These are phyloP conservation scores for Boletus nobilissimus DNA, from an alignment of 1,284 basidiomycete genomes.

Conservation along the genomic window DNA sequence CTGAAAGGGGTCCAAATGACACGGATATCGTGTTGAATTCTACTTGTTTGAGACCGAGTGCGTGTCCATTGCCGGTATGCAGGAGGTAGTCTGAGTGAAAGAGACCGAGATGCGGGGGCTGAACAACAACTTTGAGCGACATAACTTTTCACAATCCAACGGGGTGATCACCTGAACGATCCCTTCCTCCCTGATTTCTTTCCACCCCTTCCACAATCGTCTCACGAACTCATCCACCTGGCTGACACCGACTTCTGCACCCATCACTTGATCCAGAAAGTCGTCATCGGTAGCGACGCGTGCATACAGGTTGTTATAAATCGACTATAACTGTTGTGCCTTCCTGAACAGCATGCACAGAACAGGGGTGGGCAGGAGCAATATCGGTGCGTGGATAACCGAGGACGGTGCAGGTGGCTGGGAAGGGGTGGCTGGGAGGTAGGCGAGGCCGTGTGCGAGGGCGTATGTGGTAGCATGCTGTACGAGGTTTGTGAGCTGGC, in stretches of 20 bases:
- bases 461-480: slow-evolving; percentile 84
- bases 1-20: slow-evolving; percentile 88
- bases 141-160: background rate
- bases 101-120: slow-evolving; percentile 90
- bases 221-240: slow-evolving; percentile 90
- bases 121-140: slow-evolving; percentile 13
- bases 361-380: slow-evolving; percentile 89
- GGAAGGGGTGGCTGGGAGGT: slow-evolving; percentile 69
- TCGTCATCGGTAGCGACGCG: slow-evolving; percentile 82
- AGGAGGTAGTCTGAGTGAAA: slow-evolving; percentile 96
- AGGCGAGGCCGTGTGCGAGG: slow-evolving; percentile 85
- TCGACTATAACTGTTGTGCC: slow-evolving; percentile 75
- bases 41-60: slow-evolving; percentile 86
- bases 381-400: slow-evolving; percentile 89
- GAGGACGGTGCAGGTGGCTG: slow-evolving; percentile 68
- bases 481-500: slow-evolving; percentile 68
- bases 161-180: slow-evolving; percentile 55
- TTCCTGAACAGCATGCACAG: slow-evolving; percentile 78
- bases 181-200: slow-evolving; percentile 70
- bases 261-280: slow-evolving; percentile 89
- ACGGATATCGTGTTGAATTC: slow-evolving; percentile 98
- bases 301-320: slow-evolving; percentile 90
- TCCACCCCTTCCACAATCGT: slow-evolving; percentile 89
- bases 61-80: slow-evolving; percentile 59
- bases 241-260: slow-evolving; percentile 76